Evolutionary conservation across 352 stramenopile genomes (phyloP), one percentile per base, ranked within the genome.

Genomic region (Phytophthora constricta): DNA sequence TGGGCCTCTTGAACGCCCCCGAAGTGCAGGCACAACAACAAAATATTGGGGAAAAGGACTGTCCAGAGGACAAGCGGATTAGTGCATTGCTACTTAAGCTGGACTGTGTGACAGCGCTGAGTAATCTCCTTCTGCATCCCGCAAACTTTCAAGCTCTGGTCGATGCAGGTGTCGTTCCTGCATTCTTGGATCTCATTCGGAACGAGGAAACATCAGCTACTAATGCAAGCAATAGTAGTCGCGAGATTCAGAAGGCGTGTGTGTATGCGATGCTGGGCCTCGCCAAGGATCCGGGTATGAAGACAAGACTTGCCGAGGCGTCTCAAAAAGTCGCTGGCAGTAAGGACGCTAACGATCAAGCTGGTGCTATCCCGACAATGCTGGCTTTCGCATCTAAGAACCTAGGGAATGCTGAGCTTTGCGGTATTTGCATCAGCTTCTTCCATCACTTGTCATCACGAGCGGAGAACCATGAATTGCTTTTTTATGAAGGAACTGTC

Each of bases 241-340:
- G 79, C 20, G 77, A 87, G 49, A 93, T 93, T 56, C 84, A 93
- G 55, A 84, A 86, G 19, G 85, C 87, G 11, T 93, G 84, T 23
- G 85, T 88, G 9, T 92, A 89, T 59, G 85, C 85, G n/a, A 88
- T 95, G 76, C 63, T 92, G 25, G 88, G 76, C 16, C 71, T 95
- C 26, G 83, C 84, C 16, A 86, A 84, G 34, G 87, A 93, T 42
- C 71, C 77, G 1, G 72, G 65, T 4, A 93, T 93, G 85, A 92
- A 90, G 69, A 86, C 77, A 0, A 74, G 85, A 13, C 73, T 96
- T 5, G 80, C 84, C 0, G 73, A 86, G 42, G 60, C 79, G 13
- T 79, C 79, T 34, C 63, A 65, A 3, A 67, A 59, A 9, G 61
- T 45, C 27, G 45, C 63, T 10, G 47, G 53, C 51, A 64, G 71